These are phyloP conservation scores for Sabuloglossum arenarium DNA, from an alignment of 495 filamentous ascomycete species.

Conservation along the genomic window DNA sequence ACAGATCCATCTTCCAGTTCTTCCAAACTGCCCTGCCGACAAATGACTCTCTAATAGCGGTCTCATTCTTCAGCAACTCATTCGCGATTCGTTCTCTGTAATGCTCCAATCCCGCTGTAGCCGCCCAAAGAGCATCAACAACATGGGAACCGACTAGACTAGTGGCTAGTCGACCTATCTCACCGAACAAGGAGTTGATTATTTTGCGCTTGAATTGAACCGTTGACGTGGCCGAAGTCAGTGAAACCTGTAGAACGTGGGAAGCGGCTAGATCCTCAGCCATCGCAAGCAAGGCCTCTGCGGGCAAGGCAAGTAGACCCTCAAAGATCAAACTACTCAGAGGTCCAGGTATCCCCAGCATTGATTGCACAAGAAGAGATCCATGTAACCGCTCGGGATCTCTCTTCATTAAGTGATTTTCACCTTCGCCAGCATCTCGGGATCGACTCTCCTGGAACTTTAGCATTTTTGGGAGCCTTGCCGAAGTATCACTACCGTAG, in stretches of 20 bases:
- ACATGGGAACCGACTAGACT: slow-evolving; percentile 58
- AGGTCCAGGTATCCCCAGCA: slow-evolving; percentile 35
- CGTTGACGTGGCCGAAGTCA: slow-evolving; percentile 34
- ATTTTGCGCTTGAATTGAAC: slow-evolving; percentile 39
- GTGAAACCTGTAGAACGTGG: slow-evolving; percentile 47
- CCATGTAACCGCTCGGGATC: slow-evolving; percentile 34
- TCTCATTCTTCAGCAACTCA: slow-evolving; percentile 39
- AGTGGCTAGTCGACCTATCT: slow-evolving; percentile 41
- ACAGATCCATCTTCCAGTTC: slow-evolving; percentile 84
- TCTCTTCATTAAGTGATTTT: slow-evolving; percentile 4
- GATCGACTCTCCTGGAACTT: slow-evolving; percentile 7
- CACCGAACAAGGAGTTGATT: slow-evolving; percentile 34
- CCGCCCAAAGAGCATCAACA: slow-evolving; percentile 54
- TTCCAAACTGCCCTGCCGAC: slow-evolving; percentile 71
- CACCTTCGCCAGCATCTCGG: slow-evolving; percentile 2
- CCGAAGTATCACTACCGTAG: slow-evolving; percentile 27
- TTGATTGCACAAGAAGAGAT: slow-evolving; percentile 43
- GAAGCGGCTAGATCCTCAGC: slow-evolving; percentile 41
- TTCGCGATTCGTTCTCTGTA: slow-evolving; percentile 46
- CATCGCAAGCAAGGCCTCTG: slow-evolving; percentile 23
- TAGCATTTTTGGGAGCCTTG: slow-evolving; percentile 14
- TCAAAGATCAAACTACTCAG: slow-evolving; percentile 35
- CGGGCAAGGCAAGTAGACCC: slow-evolving; percentile 25
- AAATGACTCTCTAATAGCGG: slow-evolving; percentile 45
- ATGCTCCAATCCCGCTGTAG: slow-evolving; percentile 40